Percentiles rank a stretch among this genome's conserved stretches.
phyloP scores from a whole-genome alignment of 495 filamentous ascomycete genomes.

The Penicillium mononematosum region DNA sequence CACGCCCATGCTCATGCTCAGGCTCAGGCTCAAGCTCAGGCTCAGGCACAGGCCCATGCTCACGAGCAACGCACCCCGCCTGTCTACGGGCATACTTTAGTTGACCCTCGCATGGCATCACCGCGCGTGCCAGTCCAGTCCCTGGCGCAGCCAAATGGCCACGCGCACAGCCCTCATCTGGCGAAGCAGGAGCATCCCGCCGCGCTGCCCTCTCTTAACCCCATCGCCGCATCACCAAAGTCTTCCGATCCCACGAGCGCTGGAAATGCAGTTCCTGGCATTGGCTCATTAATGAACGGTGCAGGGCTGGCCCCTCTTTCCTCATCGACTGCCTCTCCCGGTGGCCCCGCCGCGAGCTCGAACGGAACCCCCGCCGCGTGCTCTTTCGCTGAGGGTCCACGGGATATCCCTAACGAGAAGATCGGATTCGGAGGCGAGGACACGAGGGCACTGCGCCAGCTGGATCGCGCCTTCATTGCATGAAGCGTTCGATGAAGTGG shows the following conservation, averaged over 20 bases:
- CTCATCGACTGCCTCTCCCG: constrained; percentile 25
- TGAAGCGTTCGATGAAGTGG: constrained; percentile 11
- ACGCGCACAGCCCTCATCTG: constrained; percentile 31
- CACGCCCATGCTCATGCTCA: background rate
- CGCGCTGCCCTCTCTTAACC: constrained; percentile 20
- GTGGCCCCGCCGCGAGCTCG: constrained; percentile 15
- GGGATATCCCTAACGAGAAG: constrained; percentile 65
- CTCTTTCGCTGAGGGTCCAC: constrained; percentile 47
- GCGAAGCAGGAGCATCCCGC: constrained; percentile 35
- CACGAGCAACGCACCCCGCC: constrained; percentile 38
- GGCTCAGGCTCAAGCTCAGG: background rate
- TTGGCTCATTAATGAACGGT: constrained; percentile 52
- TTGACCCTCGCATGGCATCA: constrained; percentile 39
- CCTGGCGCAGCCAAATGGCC: constrained; percentile 30
- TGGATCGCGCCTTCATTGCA: constrained; percentile 55
- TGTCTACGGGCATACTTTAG: constrained; percentile 24
- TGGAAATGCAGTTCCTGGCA: constrained; percentile 50
- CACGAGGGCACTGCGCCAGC: constrained; percentile 59
- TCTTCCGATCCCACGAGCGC: constrained; percentile 23
- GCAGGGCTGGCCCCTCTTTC: constrained; percentile 43
- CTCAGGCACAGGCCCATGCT: constrained; percentile 13
- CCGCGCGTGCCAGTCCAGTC: constrained; percentile 36
- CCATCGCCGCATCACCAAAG: constrained; percentile 27
- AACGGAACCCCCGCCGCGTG: constrained; percentile 12
- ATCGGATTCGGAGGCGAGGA: constrained; percentile 63